Base-by-base conservation (phyloP, 257 asterid genomes). In the Petunia secreta region DNA sequence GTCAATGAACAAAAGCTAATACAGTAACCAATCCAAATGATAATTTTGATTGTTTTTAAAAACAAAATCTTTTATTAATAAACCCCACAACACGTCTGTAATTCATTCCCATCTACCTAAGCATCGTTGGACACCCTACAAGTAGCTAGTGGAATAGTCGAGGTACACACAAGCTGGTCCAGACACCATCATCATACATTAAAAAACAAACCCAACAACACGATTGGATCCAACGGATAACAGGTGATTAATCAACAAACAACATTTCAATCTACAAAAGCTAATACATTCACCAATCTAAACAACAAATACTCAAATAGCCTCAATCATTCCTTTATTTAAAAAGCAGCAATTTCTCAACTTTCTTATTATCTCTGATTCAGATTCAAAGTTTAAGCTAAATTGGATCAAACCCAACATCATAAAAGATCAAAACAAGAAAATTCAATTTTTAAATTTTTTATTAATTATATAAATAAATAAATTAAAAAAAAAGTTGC, bases 331-430 rank as follows among this genome's bases (percentile, higher is more conserved):
- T 25, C 25, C 25, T 25, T 25, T 25, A 25, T 25, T 25, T 44
- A 71, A 71, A 46, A 6, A 64, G 4, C 2, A 50, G 34, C 59
- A 36, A 60, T 73, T 36, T 50, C 50, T 73, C 62, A 36, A 50
- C 62, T 73, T 73, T 73, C 14, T 50, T 46, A 62, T 73, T 73
- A 71, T 71, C 77, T 25, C 43, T 65, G 55, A 67, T 10, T 73
- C 78, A 73, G 78, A 73, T 73, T 73, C 46, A 78, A 80, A 41
- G 78, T 14, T 36, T 83, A 83, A 83, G 79, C 68, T 4, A 53
- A 62, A 53, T 59, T 48, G 54, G 82, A 82, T 50, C 39, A 58
- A 82, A 78, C 48, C 14, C 0, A 13, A 50, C 40, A 64, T 79
- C 59, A 7, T 4, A 78, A 78, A 40, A 63, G 43, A 64, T 13